Evolutionary conservation across 176 grass and related monocot species (phyloP), one percentile per base, ranked within the genome.

Genomic region (Puya raimondii): DNA sequence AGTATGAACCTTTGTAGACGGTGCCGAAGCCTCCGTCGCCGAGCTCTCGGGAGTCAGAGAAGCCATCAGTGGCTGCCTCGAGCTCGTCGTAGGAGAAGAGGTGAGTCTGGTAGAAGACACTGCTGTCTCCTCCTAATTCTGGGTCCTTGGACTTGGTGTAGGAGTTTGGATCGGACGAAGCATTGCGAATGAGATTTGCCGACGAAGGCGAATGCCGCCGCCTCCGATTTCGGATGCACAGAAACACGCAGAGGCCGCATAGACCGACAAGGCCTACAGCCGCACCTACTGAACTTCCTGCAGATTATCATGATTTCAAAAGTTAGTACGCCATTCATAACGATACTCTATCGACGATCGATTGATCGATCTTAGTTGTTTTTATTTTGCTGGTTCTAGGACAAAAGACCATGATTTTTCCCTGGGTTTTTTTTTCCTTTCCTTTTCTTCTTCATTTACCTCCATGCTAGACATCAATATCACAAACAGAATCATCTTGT

Each of bases 31-130:
- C 54, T 17, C 54, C 54, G 9, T 18, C 20, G 54, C 54, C 54
- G n/a, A 59, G 14, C 54, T 59, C 54, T 59, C 20, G 5, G 12
- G 54, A 59, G 54, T 15, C 15, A 59, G 15, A 15, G 54, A 59
- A 59, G 54, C 54, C n/a, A 18, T 59, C 20, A 8, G 54, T 59
- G 7, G 54, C 54, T 2, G 15, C 13, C 54, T 59, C 54, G 16
- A 59, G 54, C 54, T 59, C 54, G 15, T 59, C 54, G 54, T 59
- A 59, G 54, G 54, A 59, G 54, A 59, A 59, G 54, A 59, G 12
- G 20, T 21, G 54, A 59, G 54, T 59, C 54, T 59, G 54, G 11
- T 59, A 5, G 13, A 4, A 15, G 54, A 59, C 5, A 59, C 54
- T 21, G 54, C 16, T 17, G 54, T 0, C 33, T 42, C 8, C 33